Base-by-base conservation (phyloP, 2,329 filamentous ascomycete genomes). In the Cylindrodendrum hubeiense region DNA sequence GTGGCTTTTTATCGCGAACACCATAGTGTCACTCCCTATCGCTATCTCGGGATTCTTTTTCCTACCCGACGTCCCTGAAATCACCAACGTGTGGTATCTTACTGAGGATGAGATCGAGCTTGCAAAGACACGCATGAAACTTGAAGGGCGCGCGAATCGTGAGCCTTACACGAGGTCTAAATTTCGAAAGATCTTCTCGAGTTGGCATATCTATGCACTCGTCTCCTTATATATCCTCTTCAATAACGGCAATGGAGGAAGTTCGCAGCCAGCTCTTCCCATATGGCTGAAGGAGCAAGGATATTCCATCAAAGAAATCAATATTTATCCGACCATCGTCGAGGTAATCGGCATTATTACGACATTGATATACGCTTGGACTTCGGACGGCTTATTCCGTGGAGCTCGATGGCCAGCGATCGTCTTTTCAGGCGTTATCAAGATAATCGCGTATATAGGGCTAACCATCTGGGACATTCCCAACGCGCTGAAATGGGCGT, bases 331-430 rank as follows among this genome's bases (percentile, higher is more conserved):
- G 2, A 91, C 90, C 10, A 87, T 89, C 41, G 85, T 84, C 1
- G 82, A 85, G 0, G 85, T 83, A 0, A 83, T 89, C 3, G 79
- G 81, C 1, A 83, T 91, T 0, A 74, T 90, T 13, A 85, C 85
- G 1, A 91, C 90, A 0, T 79, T 91, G 2, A 79, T 85, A 3
- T 91, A 91, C 67, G 90, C 89, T 1, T 92, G 89, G 90, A 85
- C 85, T 0, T 91, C 89, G 0, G 90, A 92, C 74, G 83, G 84
- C 0, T 58, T 91, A 1, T 85, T 90, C 47, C 79, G 80, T 19
- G 89, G 90, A 3, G 84, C 81, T 0, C 81, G 90, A 5, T 92
- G 89, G 89, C 90, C 89, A 1, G 83, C 87, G 0, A 90, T 92
- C 44, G 76, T 92, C 2, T 89, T 91, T 49, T 79, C 84, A 24